Evolutionary conservation across 306 rosid genomes (phyloP), one percentile per base, ranked within the genome.

Genomic region (Carpinus fangiana): DNA sequence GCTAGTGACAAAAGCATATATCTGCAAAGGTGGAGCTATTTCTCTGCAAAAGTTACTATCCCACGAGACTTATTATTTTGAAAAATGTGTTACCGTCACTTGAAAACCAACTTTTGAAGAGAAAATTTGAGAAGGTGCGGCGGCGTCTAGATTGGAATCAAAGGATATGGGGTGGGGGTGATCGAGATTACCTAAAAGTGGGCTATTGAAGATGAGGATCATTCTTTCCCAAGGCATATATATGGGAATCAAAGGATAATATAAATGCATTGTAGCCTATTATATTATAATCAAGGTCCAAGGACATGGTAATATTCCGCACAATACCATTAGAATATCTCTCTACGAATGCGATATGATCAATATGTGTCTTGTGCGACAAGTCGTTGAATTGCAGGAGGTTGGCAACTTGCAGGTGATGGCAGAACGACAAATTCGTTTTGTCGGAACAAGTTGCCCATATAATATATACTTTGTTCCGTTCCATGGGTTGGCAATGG

Each of bases 131-230:
- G 10, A 46, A 62, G 62, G 51, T 23, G 41, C 18, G 57, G 41
- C 23, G 68, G 57, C 38, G 67, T 73, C 70, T 67, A 71, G 60
- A 70, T 67, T 74, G 60, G 56, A 55, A 28, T 12, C 72, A 68
- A 68, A 62, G 70, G 43, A 53, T 77, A 87, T 72, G 82, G 34
- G 34, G 34, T 67, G 69, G 75, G 75, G 51, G 51, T 28, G 76
- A n/a, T n/a, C n/a, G n/a, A 74, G 59, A 84, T 84, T 82, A 75
- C 78, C 76, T 64, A 61, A 78, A 75, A 36, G 73, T 38, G 76
- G 73, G 68, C 6, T 47, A 18, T 46, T 60, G 55, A 67, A 68
- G 75, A 79, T 57, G 69, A 84, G 83, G 85, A 79, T 84, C 76
- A 79, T 82, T 65, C 41, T 55, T 53, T 18, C 23, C 51, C 5